Conservation (phyloP, 2,329 filamentous ascomycete genomes). For the Incumbomyces delicatus region DNA sequence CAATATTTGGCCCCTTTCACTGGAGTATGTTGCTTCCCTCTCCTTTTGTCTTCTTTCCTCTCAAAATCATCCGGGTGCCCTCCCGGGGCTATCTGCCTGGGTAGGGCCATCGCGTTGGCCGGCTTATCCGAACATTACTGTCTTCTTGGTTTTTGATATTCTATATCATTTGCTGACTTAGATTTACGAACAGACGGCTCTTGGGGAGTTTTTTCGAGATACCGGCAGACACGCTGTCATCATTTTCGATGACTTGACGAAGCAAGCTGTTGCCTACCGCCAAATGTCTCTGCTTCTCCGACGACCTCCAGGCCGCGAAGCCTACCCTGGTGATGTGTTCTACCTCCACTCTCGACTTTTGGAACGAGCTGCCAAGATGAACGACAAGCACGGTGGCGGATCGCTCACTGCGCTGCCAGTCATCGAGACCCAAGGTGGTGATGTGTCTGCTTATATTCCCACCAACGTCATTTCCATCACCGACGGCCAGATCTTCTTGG, state of each 20-base stretch:
- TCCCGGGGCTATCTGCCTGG: no score
- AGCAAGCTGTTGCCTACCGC: slow-evolving; percentile 96
- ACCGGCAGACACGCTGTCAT: slow-evolving; percentile 80
- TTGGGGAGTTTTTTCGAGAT: slow-evolving; percentile 69
- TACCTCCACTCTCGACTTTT: slow-evolving; percentile 98
- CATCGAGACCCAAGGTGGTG: slow-evolving; percentile 99
- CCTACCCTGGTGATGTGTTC: slow-evolving; percentile 98
- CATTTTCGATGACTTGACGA: slow-evolving; percentile 90
- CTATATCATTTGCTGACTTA: no score
- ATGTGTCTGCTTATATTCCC: slow-evolving; percentile 99
- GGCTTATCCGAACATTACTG: no score
- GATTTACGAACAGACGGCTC: slow-evolving; percentile 23
- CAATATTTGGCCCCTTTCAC: slow-evolving; percentile 95
- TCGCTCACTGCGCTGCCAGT: slow-evolving; percentile 94
- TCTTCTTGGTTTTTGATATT: no score
- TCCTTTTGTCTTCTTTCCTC: no score
- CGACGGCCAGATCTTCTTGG: slow-evolving; percentile 99
- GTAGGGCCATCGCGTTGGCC: no score
- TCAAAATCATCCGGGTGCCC: no score
- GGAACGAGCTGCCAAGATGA: slow-evolving; percentile 99
- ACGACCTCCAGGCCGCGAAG: slow-evolving; percentile 97
- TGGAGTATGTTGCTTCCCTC: slow-evolving; percentile 32
- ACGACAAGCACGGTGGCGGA: slow-evolving; percentile 85
- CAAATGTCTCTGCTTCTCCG: slow-evolving; percentile 98
- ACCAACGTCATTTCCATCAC: slow-evolving; percentile 99